A percentile compares a stretch with the other conserved stretches of the same genome.
Conservation (phyloP, 176 grass and related monocot genomes). For the Zoysia pacifica region DNA sequence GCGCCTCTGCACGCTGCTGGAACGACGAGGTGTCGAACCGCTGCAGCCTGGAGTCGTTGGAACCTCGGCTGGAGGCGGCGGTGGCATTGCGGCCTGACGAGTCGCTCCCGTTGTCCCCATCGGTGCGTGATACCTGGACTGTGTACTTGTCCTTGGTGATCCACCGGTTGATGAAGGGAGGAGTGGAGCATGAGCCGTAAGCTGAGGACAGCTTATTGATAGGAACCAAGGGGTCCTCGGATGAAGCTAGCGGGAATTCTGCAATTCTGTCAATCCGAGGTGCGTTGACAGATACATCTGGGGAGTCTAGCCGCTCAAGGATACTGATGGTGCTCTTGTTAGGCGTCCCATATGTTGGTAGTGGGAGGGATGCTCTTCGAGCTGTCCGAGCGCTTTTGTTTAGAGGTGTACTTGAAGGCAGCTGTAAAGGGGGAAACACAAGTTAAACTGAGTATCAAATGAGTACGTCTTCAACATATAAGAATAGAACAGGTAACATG, state of each 20-base stretch:
- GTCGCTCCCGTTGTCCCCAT: slow-evolving; percentile 56
- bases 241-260: slow-evolving; percentile 76
- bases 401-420: slow-evolving; percentile 38
- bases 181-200: slow-evolving; percentile 52
- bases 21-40: slow-evolving; percentile 88
- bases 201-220: slow-evolving; percentile 39
- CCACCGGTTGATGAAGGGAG: slow-evolving; percentile 61
- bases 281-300: slow-evolving; percentile 75
- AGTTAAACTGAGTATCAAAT: not conserved
- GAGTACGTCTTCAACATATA: not conserved
- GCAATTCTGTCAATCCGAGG: slow-evolving; percentile 90
- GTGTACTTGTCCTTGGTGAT: slow-evolving; percentile 99
- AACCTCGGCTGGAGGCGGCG: slow-evolving; percentile 58
- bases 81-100: slow-evolving; percentile 62
- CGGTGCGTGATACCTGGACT: slow-evolving; percentile 54
- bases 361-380: slow-evolving; percentile 68
- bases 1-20: slow-evolving; percentile 87
- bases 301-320: slow-evolving; percentile 58
- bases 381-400: slow-evolving; percentile 32
- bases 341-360: slow-evolving; percentile 49
- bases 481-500: slow-evolving; percentile 14
- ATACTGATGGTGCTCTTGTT: slow-evolving; percentile 44
- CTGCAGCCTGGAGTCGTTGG: slow-evolving; percentile 73
- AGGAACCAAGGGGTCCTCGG: slow-evolving; percentile 54
- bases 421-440: slow-evolving; percentile 9